Conservation (phyloP, 805 yeast genomes). For the Aciculoconidium aculeatum region DNA sequence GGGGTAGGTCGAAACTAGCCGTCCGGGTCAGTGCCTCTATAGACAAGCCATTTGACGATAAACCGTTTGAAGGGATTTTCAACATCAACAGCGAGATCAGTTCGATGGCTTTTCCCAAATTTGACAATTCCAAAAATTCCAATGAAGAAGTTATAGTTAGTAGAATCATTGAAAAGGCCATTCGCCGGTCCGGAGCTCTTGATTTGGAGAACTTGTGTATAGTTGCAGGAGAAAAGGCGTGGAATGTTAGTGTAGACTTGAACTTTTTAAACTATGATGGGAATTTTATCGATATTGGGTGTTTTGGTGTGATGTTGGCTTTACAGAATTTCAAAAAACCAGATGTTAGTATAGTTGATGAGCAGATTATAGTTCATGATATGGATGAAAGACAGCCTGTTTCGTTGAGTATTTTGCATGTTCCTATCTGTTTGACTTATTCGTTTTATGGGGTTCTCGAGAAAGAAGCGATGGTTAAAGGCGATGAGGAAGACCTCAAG, state of each 20-base stretch:
- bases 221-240: constrained; percentile 83
- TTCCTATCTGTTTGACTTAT: constrained; percentile 86
- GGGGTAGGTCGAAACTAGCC: constrained; percentile 69
- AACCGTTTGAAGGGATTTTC: constrained; percentile 92
- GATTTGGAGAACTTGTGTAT: constrained; percentile 90
- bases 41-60: constrained; percentile 74
- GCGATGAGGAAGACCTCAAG: constrained; percentile 54
- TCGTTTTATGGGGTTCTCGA: constrained; percentile 72
- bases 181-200: constrained; percentile 82
- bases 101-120: constrained; percentile 84
- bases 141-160: constrained; percentile 78
- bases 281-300: constrained; percentile 83
- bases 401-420: constrained; percentile 76
- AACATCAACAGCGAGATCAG: constrained; percentile 78
- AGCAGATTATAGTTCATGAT: constrained; percentile 61
- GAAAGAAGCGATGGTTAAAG: constrained; percentile 65
- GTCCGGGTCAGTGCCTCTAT: constrained; percentile 74
- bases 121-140: constrained; percentile 67
- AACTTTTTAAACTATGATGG: constrained; percentile 91
- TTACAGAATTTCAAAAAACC: constrained; percentile 79
- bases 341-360: constrained; percentile 62
- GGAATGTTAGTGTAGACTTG: constrained; percentile 87
- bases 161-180: constrained; percentile 84
- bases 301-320: constrained; percentile 86
- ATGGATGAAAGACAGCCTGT: constrained; percentile 81